Conservation (phyloP, 2,329 filamentous ascomycete species). For the Venturia nashicola region DNA sequence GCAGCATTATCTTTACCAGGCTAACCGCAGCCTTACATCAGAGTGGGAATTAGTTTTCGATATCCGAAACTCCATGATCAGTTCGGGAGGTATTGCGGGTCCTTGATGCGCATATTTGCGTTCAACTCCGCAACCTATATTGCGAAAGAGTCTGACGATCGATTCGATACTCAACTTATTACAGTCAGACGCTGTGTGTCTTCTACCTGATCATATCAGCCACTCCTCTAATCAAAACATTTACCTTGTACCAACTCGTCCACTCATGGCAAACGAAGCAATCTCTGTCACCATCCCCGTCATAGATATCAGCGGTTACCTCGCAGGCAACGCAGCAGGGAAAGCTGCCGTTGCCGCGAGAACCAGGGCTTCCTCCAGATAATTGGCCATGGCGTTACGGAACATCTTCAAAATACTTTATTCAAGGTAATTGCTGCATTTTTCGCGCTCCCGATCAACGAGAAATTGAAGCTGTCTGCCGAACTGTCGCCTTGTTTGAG, state of each 20-base stretch:
- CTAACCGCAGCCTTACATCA: neutral
- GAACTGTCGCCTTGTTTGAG: constrained; percentile 6
- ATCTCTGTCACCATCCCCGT: constrained; percentile 10
- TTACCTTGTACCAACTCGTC: too few species aligned
- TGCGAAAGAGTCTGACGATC: neutral
- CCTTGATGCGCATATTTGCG: neutral
- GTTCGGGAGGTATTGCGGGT: neutral
- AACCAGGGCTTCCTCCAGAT: constrained; percentile 25
- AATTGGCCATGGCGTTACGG: constrained; percentile 20
- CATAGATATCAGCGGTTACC: constrained; percentile 12
- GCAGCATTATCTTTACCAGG: neutral
- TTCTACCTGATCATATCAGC: too few species aligned
- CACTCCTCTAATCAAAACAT: too few species aligned
- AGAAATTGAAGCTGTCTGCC: constrained; percentile 16
- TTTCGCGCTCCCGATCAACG: constrained; percentile 19
- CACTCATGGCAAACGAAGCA: neutral
- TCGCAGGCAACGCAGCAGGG: constrained; percentile 11
- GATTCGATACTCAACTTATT: too few species aligned
- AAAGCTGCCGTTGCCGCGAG: constrained; percentile 10
- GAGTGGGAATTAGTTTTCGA: neutral
- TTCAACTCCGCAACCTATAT: neutral
- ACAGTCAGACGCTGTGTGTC: neutral
- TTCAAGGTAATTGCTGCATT: constrained; percentile 18
- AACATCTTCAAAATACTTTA: constrained; percentile 17
- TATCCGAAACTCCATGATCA: neutral